phyloP scores from a whole-genome alignment of 352 stramenopile genomes.

The Globisporangium alternatum region DNA sequence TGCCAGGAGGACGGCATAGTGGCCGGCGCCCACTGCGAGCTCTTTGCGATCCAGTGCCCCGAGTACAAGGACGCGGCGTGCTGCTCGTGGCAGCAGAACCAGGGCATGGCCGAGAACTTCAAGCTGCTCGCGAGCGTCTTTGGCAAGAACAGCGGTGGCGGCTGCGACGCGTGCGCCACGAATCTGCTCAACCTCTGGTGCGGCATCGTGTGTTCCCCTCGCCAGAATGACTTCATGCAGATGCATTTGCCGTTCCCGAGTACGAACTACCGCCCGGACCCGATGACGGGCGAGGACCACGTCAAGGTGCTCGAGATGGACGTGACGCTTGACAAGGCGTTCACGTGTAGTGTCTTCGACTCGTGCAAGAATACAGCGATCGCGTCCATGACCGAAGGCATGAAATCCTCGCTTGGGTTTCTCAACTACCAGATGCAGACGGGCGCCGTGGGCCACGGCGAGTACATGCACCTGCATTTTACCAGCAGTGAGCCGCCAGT shows the following conservation, averaged over 20 bases:
- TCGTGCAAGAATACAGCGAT: constrained; percentile 87
- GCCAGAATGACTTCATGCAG: constrained; percentile 70
- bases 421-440: constrained; percentile 90
- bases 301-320: constrained; percentile 82
- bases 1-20: constrained; percentile 67
- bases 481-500: constrained; percentile 14
- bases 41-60: constrained; percentile 82
- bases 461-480: constrained; percentile 83
- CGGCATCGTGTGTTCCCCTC: constrained; percentile 75
- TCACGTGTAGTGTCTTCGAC: constrained; percentile 79
- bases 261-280: constrained; percentile 64
- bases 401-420: constrained; percentile 85
- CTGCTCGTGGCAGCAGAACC: constrained; percentile 91
- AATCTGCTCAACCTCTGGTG: constrained; percentile 90
- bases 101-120: constrained; percentile 85
- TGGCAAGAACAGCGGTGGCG: constrained; percentile 57
- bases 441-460: constrained; percentile 81
- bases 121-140: constrained; percentile 72
- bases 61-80: constrained; percentile 74
- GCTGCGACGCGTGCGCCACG: constrained; percentile 76
- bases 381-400: constrained; percentile 57
- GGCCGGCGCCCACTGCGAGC: constrained; percentile 65
- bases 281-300: constrained; percentile 67
- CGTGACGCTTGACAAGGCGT: constrained; percentile 65
- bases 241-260: constrained; percentile 67